These are phyloP conservation scores for Exsudoporus frostii DNA, from an alignment of 768 basidiomycete genomes.

Conservation along the genomic window DNA sequence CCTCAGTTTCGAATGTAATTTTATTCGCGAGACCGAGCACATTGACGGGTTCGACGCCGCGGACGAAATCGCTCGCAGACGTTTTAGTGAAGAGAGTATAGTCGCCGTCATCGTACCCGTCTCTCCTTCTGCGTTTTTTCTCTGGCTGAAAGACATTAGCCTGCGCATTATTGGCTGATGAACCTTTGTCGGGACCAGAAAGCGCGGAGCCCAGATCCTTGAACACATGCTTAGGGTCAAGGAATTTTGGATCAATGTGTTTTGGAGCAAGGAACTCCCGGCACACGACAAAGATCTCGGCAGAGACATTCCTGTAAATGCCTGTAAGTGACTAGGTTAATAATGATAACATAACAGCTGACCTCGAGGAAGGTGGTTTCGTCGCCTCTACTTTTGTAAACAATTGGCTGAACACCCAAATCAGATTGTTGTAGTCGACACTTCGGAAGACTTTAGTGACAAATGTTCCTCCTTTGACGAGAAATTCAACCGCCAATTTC, in stretches of 20 bases:
- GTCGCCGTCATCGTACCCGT: conserved; percentile 94
- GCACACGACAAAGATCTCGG: conserved; percentile 99
- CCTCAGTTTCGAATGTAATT: conserved; percentile 73
- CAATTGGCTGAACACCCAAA: conserved; percentile 98
- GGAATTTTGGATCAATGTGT: conserved; percentile 95
- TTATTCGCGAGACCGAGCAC: conserved; percentile 76
- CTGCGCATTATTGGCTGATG: conserved; percentile 63
- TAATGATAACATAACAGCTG: conserved; percentile 13
- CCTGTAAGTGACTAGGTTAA: not conserved
- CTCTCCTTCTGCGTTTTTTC: conserved; percentile 89
- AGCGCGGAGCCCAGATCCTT: conserved; percentile 69
- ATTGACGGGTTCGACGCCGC: conserved; percentile 66
- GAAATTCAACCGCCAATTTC: conserved; percentile 93
- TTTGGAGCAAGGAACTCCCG: conserved; percentile 92
- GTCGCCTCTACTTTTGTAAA: conserved; percentile 98
- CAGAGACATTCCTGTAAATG: conserved; percentile 83
- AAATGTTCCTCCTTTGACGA: conserved; percentile 90
- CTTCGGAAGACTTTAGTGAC: conserved; percentile 98
- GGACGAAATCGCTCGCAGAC: conserved; percentile 69
- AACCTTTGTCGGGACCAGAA: conserved; percentile 47
- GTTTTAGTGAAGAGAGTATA: conserved; percentile 82
- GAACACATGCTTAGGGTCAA: conserved; percentile 97
- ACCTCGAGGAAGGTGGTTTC: conserved; percentile 97
- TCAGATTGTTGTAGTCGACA: conserved; percentile 95
- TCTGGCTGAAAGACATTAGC: conserved; percentile 96